Percentiles rank a stretch among this genome's conserved stretches.
These are phyloP conservation scores for Coemansia sp. DNA, from an alignment of 192 early-diverging fungal species.

Conservation along the genomic window DNA sequence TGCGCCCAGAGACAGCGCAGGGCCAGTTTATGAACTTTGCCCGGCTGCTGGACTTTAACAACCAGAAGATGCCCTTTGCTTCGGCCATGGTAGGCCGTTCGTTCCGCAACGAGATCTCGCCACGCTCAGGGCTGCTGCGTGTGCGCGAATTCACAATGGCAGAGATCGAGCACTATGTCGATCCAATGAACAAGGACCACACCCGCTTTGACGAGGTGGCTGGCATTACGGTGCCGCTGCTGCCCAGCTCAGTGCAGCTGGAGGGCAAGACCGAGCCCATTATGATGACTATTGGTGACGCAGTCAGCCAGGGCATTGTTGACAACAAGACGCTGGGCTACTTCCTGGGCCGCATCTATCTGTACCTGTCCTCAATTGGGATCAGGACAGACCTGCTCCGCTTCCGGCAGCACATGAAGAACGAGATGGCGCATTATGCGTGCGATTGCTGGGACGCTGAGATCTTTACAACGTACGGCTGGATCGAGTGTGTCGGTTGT, in stretches of 20 bases:
- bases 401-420: conserved; percentile 98
- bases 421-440: conserved; percentile 99
- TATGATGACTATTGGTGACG: conserved; percentile 83
- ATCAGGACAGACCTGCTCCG: conserved; percentile 81
- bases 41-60: conserved; percentile 95
- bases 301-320: conserved; percentile 78
- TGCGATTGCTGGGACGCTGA: conserved; percentile 99
- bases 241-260: conserved; percentile 74
- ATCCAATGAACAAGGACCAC: conserved; percentile 90
- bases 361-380: conserved; percentile 87
- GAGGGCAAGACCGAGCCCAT: conserved; percentile 68
- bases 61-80: conserved; percentile 98
- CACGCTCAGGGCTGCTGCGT: conserved; percentile 88
- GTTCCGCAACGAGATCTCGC: conserved; percentile 99
- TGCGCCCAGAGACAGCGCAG: conserved; percentile 99
- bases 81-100: conserved; percentile 96
- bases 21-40: conserved; percentile 99
- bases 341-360: conserved; percentile 92
- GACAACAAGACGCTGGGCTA: conserved; percentile 99
- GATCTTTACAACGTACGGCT: conserved; percentile 90
- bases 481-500: conserved; percentile 99
- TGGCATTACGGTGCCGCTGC: conserved; percentile 71
- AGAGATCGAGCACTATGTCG: conserved; percentile 99
- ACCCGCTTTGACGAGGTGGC: conserved; percentile 84
- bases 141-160: conserved; percentile 99